Conservation (phyloP, 495 filamentous ascomycete genomes). For the Hypoxylon fuscum region DNA sequence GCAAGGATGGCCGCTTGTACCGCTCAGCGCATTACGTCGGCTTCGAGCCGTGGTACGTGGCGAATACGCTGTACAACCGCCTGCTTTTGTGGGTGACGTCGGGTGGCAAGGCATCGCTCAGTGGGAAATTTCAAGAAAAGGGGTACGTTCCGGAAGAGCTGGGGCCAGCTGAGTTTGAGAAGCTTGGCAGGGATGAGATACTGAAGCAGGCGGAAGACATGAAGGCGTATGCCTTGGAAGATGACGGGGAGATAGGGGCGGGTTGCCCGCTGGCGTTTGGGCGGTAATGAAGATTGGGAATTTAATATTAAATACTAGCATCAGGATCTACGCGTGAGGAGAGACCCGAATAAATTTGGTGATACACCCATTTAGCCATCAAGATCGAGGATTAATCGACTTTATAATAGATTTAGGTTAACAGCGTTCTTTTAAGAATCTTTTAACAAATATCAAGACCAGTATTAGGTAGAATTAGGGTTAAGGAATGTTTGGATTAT, state of each 20-base stretch:
- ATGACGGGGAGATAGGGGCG: slow-evolving; percentile 11
- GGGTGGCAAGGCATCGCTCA: slow-evolving; percentile 61
- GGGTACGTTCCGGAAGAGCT: slow-evolving; percentile 65
- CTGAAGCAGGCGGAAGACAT: slow-evolving; percentile 51
- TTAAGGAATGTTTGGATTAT: no score
- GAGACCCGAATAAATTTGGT: no score
- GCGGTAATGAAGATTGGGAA: background rate
- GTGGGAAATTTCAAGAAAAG: slow-evolving; percentile 61
- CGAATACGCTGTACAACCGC: slow-evolving; percentile 63
- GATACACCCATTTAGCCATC: no score
- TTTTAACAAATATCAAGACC: no score
- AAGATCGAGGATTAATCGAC: no score
- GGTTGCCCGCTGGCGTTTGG: slow-evolving; percentile 28
- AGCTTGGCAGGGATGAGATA: slow-evolving; percentile 58
- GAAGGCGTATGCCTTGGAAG: slow-evolving; percentile 28
- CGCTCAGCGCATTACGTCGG: slow-evolving; percentile 49
- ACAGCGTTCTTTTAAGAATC: no score
- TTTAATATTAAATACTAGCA: background rate
- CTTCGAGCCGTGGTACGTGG: slow-evolving; percentile 67
- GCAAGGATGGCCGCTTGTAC: slow-evolving; percentile 57
- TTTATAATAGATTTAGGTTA: no score
- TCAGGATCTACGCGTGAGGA: no score
- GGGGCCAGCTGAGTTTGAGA: slow-evolving; percentile 65
- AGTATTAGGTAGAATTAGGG: no score
- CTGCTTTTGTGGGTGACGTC: slow-evolving; percentile 59